These are phyloP conservation scores for Elsinoe necatrix DNA, from an alignment of 2,329 filamentous ascomycete genomes.

Conservation along the genomic window DNA sequence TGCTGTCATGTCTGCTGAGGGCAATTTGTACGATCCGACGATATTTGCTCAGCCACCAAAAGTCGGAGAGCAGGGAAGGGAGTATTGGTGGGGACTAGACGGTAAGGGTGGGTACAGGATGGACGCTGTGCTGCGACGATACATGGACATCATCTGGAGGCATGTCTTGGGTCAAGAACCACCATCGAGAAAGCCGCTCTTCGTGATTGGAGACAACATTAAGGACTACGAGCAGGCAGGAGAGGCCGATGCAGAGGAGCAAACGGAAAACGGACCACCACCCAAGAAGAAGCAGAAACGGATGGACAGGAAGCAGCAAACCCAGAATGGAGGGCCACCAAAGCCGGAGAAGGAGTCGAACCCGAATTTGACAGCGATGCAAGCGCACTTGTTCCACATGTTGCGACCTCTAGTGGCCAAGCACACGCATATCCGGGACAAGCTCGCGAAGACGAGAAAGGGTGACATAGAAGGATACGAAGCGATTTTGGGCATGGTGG, in stretches of 20 bases:
- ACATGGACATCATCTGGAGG: slow-evolving; percentile 80
- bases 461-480: slow-evolving; percentile 73
- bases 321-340: slow-evolving; percentile 38
- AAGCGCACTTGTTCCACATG: slow-evolving; percentile 88
- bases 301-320: slow-evolving; percentile 30
- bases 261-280: slow-evolving; percentile 17
- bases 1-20: slow-evolving; percentile 92
- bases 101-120: slow-evolving; percentile 79
- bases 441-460: slow-evolving; percentile 59
- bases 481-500: slow-evolving; percentile 64
- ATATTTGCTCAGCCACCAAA: slow-evolving; percentile 68
- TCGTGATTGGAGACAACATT: slow-evolving; percentile 50
- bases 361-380: slow-evolving; percentile 63
- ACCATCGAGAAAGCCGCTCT: slow-evolving; percentile 63
- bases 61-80: slow-evolving; percentile 57
- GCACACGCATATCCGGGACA: slow-evolving; percentile 77
- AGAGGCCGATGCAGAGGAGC: slow-evolving; percentile 21
- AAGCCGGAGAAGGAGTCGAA: slow-evolving; percentile 41
- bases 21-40: slow-evolving; percentile 82
- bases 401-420: slow-evolving; percentile 70
- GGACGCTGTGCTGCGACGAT: slow-evolving; percentile 78
- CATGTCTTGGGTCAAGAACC: slow-evolving; percentile 60
- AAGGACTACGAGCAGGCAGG: slow-evolving; percentile 26
- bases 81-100: slow-evolving; percentile 77
- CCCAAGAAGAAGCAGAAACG: slow-evolving; percentile 28